Conservation (phyloP, 805 yeast genomes). For the Yueomyces sp. region DNA sequence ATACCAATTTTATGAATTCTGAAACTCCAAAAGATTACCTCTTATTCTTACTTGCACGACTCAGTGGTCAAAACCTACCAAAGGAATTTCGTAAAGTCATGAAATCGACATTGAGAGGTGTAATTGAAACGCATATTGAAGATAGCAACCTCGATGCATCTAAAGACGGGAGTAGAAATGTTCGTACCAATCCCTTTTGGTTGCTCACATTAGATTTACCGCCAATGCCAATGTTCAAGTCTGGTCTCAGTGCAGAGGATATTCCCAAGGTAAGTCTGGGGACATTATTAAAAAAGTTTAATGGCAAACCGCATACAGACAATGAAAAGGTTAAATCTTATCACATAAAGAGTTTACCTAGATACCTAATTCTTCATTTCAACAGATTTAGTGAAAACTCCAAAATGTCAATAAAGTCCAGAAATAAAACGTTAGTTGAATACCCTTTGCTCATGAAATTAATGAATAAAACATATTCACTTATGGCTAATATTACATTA, state of each 20-base stretch:
- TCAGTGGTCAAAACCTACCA: background rate
- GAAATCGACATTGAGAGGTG: too few species aligned
- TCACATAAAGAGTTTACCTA: conserved; percentile 34
- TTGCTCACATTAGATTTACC: conserved; percentile 47
- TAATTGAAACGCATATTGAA: too few species aligned
- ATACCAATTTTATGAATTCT: too few species aligned
- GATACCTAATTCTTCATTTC: conserved; percentile 39
- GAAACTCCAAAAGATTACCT: background rate
- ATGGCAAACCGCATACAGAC: conserved; percentile 2
- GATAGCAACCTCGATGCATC: too few species aligned
- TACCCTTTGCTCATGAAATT: conserved; percentile 32
- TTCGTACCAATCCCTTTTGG: conserved; percentile 12
- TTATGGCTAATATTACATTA: conserved; percentile 37
- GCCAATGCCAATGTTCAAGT: conserved; percentile 39
- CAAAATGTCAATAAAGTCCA: conserved; percentile 20
- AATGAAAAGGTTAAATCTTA: conserved; percentile 22
- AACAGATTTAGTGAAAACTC: conserved; percentile 33
- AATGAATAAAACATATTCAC: conserved; percentile 24
- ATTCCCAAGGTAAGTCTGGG: conserved; percentile 40
- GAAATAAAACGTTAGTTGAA: conserved; percentile 52
- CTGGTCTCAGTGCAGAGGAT: conserved; percentile 30
- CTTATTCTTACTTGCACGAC: background rate
- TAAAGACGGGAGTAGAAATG: conserved; percentile 5
- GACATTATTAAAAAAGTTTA: conserved; percentile 31
- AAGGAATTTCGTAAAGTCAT: background rate